Evolutionary conservation across 148 eudicot genomes (phyloP).

Genomic region (Euryodendron excelsum): DNA sequence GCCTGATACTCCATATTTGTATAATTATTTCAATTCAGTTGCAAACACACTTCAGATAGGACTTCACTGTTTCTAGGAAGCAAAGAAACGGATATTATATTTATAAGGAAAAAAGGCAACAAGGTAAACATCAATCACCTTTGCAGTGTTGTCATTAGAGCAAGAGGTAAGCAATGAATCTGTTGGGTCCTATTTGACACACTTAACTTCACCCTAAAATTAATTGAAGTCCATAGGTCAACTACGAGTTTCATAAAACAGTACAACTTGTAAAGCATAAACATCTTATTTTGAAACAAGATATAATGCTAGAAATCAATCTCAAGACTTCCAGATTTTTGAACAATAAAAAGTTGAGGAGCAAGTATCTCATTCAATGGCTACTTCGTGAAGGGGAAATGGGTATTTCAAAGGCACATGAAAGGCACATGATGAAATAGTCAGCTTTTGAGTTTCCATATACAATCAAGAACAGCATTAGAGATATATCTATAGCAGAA

Average conservation of each 20-base stretch:
- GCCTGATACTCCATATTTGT: conserved; percentile 69
- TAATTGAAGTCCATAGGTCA: background rate
- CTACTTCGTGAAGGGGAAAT: too few relatives aligned
- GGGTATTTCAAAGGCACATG: too few relatives aligned
- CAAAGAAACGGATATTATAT: background rate
- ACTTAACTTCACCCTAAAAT: conserved; percentile 71
- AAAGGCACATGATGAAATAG: too few relatives aligned
- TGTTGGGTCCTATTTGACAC: conserved; percentile 73
- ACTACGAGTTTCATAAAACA: background rate
- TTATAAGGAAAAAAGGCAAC: background rate
- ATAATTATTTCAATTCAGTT: background rate
- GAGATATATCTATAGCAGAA: too few relatives aligned
- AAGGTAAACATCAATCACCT: conserved; percentile 39
- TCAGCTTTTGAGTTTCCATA: too few relatives aligned
- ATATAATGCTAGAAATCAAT: conserved; percentile 2
- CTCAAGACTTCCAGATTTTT: too few relatives aligned
- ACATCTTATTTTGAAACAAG: background rate
- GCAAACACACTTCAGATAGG: background rate
- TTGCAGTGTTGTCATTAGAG: conserved; percentile 66
- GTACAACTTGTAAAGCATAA: background rate
- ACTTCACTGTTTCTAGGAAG: background rate
- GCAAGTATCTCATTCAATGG: too few relatives aligned
- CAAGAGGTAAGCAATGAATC: conserved; percentile 72
- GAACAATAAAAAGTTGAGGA: too few relatives aligned
- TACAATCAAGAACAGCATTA: too few relatives aligned